Percentiles rank a stretch among this genome's conserved stretches.
Conservation (phyloP, 1,284 basidiomycete species). For the Trichosporon coremiiforme region DNA sequence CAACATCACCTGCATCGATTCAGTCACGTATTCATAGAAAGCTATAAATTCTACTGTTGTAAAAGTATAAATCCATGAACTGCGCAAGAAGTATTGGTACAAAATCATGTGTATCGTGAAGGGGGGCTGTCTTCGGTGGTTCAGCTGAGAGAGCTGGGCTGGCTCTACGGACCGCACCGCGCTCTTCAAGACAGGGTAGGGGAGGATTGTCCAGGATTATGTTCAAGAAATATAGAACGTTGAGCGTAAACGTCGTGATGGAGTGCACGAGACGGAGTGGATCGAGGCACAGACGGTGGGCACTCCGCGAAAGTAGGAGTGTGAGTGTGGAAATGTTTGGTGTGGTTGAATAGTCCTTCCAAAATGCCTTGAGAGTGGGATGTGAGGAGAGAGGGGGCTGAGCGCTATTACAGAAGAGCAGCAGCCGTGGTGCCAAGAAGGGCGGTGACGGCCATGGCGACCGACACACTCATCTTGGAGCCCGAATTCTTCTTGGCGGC, state of each 20-base stretch:
- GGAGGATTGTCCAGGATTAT: not conserved
- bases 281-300: not conserved
- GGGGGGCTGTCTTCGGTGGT: not conserved
- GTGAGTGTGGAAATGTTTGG: not conserved
- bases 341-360: constrained; percentile 4
- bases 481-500: not conserved
- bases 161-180: not conserved
- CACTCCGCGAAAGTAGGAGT: not conserved
- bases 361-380: constrained; percentile 1
- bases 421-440: not conserved
- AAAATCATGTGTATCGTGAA: not conserved
- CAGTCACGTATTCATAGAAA: not conserved
- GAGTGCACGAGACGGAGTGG: not conserved
- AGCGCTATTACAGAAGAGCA: not conserved
- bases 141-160: not conserved
- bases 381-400: not conserved
- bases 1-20: not conserved
- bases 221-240: not conserved
- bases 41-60: constrained; percentile 1
- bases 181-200: not conserved
- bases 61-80: constrained; percentile 7
- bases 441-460: not conserved
- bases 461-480: not conserved
- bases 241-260: not conserved
- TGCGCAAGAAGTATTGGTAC: constrained; percentile 8